Percentiles rank a stretch among this genome's conserved stretches.
phyloP scores from a whole-genome alignment of 129 eudicot species.

The Saposhnikovia divaricata region DNA sequence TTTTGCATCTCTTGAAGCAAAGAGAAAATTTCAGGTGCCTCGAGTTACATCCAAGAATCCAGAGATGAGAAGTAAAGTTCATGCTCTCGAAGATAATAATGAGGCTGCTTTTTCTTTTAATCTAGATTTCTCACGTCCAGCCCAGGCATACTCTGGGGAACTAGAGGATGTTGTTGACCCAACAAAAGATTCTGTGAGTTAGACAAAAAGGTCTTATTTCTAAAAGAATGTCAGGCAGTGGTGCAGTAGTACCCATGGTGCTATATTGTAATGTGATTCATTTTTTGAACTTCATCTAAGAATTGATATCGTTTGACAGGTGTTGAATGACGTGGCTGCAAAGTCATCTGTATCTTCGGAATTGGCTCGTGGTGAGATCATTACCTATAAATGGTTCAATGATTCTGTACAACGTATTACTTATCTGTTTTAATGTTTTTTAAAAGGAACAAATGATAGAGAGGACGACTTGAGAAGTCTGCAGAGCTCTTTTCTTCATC shows the following conservation, averaged over 20 bases:
- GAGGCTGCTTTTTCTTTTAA: conserved; percentile 24
- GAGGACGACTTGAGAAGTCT: conserved; percentile 21
- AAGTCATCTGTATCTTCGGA: conserved; percentile 18
- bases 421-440: neutral
- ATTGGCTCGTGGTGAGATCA: conserved; percentile 33
- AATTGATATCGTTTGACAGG: conserved; percentile 28
- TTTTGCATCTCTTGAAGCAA: conserved; percentile 91
- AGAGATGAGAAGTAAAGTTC: conserved; percentile 22
- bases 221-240: neutral
- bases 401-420: neutral
- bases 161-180: neutral
- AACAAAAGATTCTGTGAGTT: conserved; percentile 15
- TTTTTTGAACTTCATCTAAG: neutral
- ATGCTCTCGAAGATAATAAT: conserved; percentile 7
- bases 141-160: neutral
- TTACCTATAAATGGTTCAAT: neutral
- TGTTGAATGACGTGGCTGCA: conserved; percentile 15
- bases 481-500: conserved; percentile 13
- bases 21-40: conserved; percentile 75
- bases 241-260: neutral
- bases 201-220: neutral
- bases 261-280: neutral
- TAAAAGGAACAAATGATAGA: conserved; percentile 8
- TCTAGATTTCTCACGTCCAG: conserved; percentile 4
- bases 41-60: conserved; percentile 50